A percentile compares a stretch with the other conserved stretches of the same genome.
phyloP scores from a whole-genome alignment of 805 yeast genomes.

The Wickerhamiella siamensis region DNA sequence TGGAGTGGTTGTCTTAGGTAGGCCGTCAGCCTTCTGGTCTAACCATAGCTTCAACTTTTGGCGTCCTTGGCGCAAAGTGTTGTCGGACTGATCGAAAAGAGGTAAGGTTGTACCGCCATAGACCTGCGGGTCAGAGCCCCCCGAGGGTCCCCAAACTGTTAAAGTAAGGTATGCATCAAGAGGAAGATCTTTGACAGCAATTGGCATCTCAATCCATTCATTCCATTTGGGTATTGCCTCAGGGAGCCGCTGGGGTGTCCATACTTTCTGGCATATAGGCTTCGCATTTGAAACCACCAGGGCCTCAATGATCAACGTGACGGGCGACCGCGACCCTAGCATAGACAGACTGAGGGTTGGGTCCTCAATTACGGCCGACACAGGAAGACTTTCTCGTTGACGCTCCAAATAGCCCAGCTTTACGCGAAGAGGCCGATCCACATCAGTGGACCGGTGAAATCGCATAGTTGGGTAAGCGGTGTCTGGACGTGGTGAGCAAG shows the following conservation, averaged over 20 bases:
- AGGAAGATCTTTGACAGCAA: constrained; percentile 58
- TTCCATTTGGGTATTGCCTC: constrained; percentile 42
- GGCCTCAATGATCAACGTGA: constrained; percentile 29
- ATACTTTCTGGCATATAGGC: constrained; percentile 36
- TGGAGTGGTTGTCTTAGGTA: constrained; percentile 19
- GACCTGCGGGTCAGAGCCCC: constrained; percentile 29
- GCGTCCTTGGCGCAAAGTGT: constrained; percentile 55
- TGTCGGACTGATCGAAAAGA: constrained; percentile 41
- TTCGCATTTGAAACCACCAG: constrained; percentile 33
- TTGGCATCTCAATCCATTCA: constrained; percentile 59
- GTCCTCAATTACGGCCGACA: constrained; percentile 33
- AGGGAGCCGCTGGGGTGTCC: constrained; percentile 34
- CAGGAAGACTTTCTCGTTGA: constrained; percentile 27
- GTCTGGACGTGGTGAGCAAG: not conserved
- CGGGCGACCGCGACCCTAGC: constrained; percentile 14
- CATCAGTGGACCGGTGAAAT: constrained; percentile 43
- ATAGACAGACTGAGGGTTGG: constrained; percentile 31
- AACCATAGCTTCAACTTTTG: constrained; percentile 42
- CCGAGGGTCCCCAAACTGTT: constrained; percentile 53
- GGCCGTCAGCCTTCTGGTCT: constrained; percentile 24
- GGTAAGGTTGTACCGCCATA: constrained; percentile 50
- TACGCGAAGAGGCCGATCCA: constrained; percentile 35
- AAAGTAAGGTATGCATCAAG: constrained; percentile 45
- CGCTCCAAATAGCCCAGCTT: constrained; percentile 39
- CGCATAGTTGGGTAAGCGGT: constrained; percentile 22